A percentile compares a stretch with the other conserved stretches of the same genome.
These are phyloP conservation scores for Dictyostelium firmibasis DNA, from an alignment of 78 protist genomes.

Conservation along the genomic window DNA sequence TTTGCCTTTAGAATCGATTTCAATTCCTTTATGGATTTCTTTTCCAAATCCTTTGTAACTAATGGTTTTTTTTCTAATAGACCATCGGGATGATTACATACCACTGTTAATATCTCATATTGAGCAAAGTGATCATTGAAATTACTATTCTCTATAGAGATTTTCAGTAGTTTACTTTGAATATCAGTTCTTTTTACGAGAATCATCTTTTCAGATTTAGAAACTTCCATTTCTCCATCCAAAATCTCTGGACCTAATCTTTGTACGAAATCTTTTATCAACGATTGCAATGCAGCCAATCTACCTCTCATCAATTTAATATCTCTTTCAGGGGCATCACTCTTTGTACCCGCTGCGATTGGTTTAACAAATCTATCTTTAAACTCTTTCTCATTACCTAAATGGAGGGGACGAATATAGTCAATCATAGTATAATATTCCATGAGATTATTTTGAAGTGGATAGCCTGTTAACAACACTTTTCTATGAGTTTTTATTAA, in stretches of 20 bases:
- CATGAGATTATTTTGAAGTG: conserved; percentile 91
- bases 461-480: conserved; percentile 92
- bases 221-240: not conserved
- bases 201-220: conserved; percentile 41
- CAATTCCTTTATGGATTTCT: conserved; percentile 1
- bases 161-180: conserved; percentile 17
- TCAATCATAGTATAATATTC: conserved; percentile 93
- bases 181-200: conserved; percentile 13
- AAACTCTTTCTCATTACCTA: conserved; percentile 62
- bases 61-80: conserved; percentile 50
- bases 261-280: conserved; percentile 30
- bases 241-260: conserved; percentile 38
- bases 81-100: conserved; percentile 59
- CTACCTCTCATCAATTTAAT: conserved; percentile 25
- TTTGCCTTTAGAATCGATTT: not conserved
- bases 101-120: conserved; percentile 11
- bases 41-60: not conserved
- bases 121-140: not conserved
- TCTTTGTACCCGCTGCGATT: conserved; percentile 47
- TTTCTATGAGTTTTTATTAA: conserved; percentile 14
- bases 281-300: conserved; percentile 3
- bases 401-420: conserved; percentile 59
- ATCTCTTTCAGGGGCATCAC: not conserved
- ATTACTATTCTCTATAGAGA: not conserved
- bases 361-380: conserved; percentile 61